These are phyloP conservation scores for Sequoia sempervirens DNA, from an alignment of 75 land plant genomes.

Conservation along the genomic window DNA sequence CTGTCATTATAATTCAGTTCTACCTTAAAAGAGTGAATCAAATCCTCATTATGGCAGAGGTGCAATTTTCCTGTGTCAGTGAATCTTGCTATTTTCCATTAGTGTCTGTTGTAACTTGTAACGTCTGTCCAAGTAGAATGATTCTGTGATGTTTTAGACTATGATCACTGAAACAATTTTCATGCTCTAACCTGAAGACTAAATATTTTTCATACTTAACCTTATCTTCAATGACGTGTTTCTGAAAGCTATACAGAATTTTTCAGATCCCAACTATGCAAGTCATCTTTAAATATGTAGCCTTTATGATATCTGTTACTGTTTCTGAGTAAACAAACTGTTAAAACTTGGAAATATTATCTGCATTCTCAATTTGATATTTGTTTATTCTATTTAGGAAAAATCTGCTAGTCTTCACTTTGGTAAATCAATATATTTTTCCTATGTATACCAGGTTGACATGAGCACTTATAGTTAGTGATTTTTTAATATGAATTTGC, in stretches of 20 bases:
- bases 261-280: neutral
- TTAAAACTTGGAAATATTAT: neutral
- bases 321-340: neutral
- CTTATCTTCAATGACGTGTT: neutral
- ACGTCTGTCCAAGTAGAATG: neutral
- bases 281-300: neutral
- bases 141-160: neutral
- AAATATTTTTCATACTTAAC: neutral
- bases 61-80: neutral
- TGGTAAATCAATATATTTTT: neutral
- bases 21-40: neutral
- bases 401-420: neutral
- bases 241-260: neutral
- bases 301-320: neutral
- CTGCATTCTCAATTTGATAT: neutral
- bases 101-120: neutral
- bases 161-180: neutral
- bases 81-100: neutral
- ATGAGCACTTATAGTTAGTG: neutral
- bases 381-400: neutral
- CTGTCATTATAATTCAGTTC: neutral
- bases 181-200: neutral
- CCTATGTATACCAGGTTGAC: neutral
- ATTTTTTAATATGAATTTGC: slow-evolving; percentile 3
- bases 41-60: neutral